Percentiles rank a stretch among this genome's conserved stretches.
phyloP scores from a whole-genome alignment of 169 alveolate genomes.

The Plasmodium cynomolgi region DNA sequence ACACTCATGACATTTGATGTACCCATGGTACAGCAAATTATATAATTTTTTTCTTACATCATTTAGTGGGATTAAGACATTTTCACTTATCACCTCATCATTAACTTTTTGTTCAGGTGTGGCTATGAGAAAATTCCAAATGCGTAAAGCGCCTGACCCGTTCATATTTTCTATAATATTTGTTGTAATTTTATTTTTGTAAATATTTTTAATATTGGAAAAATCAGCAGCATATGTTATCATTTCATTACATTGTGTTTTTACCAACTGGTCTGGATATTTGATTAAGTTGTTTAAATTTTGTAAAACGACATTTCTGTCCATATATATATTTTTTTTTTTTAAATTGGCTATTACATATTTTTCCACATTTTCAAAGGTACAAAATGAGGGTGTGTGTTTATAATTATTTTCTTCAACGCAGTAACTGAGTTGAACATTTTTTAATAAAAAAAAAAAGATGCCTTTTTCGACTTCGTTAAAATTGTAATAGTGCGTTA shows the following conservation, averaged over 20 bases:
- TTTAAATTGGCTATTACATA: constrained; percentile 46
- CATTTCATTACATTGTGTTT: constrained; percentile 20
- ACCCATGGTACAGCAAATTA: constrained; percentile 51
- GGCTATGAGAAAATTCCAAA: constrained; percentile 36
- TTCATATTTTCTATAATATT: constrained; percentile 55
- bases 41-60: constrained; percentile 70
- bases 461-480: constrained; percentile 39
- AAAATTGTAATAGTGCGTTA: constrained; percentile 15
- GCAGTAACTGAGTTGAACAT: constrained; percentile 26
- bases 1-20: constrained; percentile 65
- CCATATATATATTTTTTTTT: constrained; percentile 35
- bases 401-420: constrained; percentile 26
- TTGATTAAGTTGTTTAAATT: constrained; percentile 55
- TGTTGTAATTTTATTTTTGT: constrained; percentile 40
- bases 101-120: constrained; percentile 32
- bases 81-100: constrained; percentile 72
- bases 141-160: constrained; percentile 35
- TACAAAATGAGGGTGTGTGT: background rate
- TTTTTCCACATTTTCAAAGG: constrained; percentile 58
- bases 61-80: constrained; percentile 62
- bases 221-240: constrained; percentile 55
- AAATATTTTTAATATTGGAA: constrained; percentile 28
- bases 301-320: constrained; percentile 58
- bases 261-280: constrained; percentile 57
- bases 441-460: constrained; percentile 24